Conservation (phyloP, 2,329 filamentous ascomycete genomes). For the Grosmannia serpens region DNA sequence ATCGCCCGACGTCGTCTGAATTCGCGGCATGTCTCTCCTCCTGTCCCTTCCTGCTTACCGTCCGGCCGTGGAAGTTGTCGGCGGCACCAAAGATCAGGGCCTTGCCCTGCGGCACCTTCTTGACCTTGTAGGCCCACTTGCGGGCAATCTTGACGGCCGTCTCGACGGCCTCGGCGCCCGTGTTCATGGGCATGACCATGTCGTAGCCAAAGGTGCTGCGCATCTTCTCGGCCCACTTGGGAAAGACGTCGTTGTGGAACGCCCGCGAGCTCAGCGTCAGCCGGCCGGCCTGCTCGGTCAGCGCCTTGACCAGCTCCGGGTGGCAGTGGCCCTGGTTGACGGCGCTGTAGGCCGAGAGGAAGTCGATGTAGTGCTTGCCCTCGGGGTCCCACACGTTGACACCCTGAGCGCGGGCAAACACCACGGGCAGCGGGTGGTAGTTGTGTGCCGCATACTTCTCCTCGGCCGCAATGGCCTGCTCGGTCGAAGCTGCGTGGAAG, state of each 20-base stretch:
- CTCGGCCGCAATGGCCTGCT: slow-evolving; percentile 69
- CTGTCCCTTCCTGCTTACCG: slow-evolving; percentile 41
- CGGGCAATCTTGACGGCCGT: slow-evolving; percentile 91
- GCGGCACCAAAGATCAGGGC: slow-evolving; percentile 73
- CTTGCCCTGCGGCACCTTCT: slow-evolving; percentile 74
- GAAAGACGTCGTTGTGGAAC: slow-evolving; percentile 98
- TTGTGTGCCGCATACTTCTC: slow-evolving; percentile 88
- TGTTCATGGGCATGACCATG: slow-evolving; percentile 98
- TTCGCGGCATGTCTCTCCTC: not conserved
- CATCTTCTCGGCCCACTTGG: slow-evolving; percentile 86
- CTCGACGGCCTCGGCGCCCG: slow-evolving; percentile 90
- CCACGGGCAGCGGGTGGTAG: slow-evolving; percentile 93
- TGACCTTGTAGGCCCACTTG: slow-evolving; percentile 97
- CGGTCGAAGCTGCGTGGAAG: slow-evolving; percentile 68
- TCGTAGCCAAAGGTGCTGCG: slow-evolving; percentile 85
- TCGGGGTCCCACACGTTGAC: slow-evolving; percentile 95
- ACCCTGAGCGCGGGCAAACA: slow-evolving; percentile 77
- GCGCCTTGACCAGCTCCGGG: slow-evolving; percentile 82
- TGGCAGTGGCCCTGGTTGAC: slow-evolving; percentile 98
- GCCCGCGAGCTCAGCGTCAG: slow-evolving; percentile 88
- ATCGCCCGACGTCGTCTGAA: not conserved
- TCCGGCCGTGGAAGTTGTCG: slow-evolving; percentile 95
- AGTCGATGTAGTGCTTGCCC: slow-evolving; percentile 90
- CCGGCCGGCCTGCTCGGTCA: slow-evolving; percentile 79
- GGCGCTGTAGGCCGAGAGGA: slow-evolving; percentile 93